These are phyloP conservation scores for Escovopsis sp. DNA, from an alignment of 2,329 filamentous ascomycete species.

Conservation along the genomic window DNA sequence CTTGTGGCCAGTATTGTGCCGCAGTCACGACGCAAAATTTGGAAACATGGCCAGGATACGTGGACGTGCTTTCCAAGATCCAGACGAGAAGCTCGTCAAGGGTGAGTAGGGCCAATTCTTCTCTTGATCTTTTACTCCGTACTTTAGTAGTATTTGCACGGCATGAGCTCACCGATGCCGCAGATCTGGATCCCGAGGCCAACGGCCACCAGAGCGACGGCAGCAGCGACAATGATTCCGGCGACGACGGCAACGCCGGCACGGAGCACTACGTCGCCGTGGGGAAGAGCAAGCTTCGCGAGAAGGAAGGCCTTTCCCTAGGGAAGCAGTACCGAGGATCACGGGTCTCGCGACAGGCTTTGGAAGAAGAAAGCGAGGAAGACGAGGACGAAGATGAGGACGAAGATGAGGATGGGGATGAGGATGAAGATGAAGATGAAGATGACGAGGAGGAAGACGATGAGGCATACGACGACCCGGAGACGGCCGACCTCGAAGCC, in stretches of 20 bases:
- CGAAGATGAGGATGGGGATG: slow-evolving; percentile 32
- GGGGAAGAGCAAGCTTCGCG: slow-evolving; percentile 71
- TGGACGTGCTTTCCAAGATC: slow-evolving; percentile 44
- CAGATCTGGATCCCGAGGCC: slow-evolving; percentile 73
- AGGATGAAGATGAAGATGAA: slow-evolving; percentile 25
- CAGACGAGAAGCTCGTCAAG: slow-evolving; percentile 45
- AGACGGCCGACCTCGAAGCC: slow-evolving; percentile 36
- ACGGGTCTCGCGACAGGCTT: slow-evolving; percentile 53
- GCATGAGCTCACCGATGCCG: not conserved
- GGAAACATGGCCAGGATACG: slow-evolving; percentile 35
- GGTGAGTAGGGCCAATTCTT: slow-evolving; percentile 27
- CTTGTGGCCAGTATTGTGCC: too few relatives aligned
- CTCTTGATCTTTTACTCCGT: too few relatives aligned
- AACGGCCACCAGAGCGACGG: slow-evolving; percentile 38
- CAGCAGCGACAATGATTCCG: slow-evolving; percentile 34
- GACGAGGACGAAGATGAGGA: slow-evolving; percentile 25
- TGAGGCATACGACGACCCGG: slow-evolving; percentile 41
- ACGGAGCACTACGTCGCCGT: slow-evolving; percentile 80
- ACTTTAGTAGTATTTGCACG: too few relatives aligned
- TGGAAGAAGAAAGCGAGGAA: slow-evolving; percentile 42
- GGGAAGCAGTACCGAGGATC: slow-evolving; percentile 72
- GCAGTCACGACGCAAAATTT: too few relatives aligned
- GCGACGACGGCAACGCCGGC: slow-evolving; percentile 41
- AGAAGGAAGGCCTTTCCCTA: slow-evolving; percentile 51
- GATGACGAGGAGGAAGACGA: slow-evolving; percentile 31